Percentiles rank a stretch among this genome's conserved stretches.
Evolutionary conservation across 371 early-diverging fungal species (phyloP).

Genomic region (Rhizopus sp.): DNA sequence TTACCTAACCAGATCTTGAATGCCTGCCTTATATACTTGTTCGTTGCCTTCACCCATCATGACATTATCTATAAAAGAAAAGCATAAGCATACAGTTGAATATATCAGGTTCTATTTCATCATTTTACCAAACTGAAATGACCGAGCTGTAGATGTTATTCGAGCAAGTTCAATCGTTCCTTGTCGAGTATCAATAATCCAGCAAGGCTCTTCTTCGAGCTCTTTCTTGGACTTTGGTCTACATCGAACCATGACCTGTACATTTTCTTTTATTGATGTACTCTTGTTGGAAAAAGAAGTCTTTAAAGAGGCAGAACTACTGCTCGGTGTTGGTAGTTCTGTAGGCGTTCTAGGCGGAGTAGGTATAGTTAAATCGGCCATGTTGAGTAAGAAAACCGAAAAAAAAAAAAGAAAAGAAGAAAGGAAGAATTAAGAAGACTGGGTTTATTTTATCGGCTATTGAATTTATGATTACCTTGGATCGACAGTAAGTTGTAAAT

Average conservation of each 20-base stretch:
- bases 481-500: too few relatives aligned
- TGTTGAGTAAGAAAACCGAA: too few relatives aligned
- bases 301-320: conserved; percentile 5
- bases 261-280: conserved; percentile 33
- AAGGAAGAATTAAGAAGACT: too few relatives aligned
- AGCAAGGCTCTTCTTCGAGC: conserved; percentile 25
- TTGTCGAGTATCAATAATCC: conserved; percentile 23
- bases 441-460: too few relatives aligned
- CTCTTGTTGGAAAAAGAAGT: conserved; percentile 12
- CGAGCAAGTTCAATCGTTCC: conserved; percentile 12
- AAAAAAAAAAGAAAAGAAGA: too few relatives aligned
- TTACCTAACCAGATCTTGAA: conserved; percentile 39
- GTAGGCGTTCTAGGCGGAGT: not conserved
- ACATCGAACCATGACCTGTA: conserved; percentile 46
- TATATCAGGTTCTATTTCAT: not conserved
- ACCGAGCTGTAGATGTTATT: not conserved
- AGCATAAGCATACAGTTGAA: not conserved
- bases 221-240: conserved; percentile 35
- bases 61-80: conserved; percentile 18
- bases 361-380: not conserved
- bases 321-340: conserved; percentile 1
- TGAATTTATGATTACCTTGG: too few relatives aligned
- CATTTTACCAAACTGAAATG: conserved; percentile 8
- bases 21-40: conserved; percentile 33
- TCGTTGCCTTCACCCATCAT: conserved; percentile 27